Conservation (phyloP, 2,329 filamentous ascomycete genomes). For the Aspergillus brunneoviolaceus region DNA sequence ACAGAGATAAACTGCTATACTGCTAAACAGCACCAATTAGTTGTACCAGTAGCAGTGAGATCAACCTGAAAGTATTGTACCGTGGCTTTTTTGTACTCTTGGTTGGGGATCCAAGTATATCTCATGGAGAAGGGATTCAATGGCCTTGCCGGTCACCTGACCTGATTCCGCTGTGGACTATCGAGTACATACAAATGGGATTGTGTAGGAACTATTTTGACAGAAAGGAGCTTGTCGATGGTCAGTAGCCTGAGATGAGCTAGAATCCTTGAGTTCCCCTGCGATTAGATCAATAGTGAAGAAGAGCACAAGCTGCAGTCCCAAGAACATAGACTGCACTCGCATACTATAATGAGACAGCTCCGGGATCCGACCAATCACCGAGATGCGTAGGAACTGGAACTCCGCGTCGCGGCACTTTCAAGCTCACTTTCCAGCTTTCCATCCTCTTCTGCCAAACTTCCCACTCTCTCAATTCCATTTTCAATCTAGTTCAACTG, state of each 20-base stretch:
- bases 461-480: no score
- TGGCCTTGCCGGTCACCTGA: not conserved
- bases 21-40: not conserved
- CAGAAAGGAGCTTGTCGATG: no score
- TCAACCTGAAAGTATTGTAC: not conserved
- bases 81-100: not conserved
- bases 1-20: no score
- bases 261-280: no score
- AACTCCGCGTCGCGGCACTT: conserved; percentile 1
- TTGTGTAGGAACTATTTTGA: not conserved
- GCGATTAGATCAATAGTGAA: no score
- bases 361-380: conserved; percentile 3
- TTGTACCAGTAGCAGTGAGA: not conserved
- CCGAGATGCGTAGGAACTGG: not conserved
- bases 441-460: not conserved
- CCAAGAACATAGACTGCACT: no score
- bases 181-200: not conserved
- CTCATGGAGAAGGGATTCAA: not conserved
- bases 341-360: no score
- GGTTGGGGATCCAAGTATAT: not conserved
- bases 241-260: no score
- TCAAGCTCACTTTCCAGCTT: not conserved
- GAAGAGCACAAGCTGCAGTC: no score
- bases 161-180: not conserved
- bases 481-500: no score